Evolutionary conservation across 306 rosid species (phyloP).

Genomic region (Casuarina cunninghamiana): DNA sequence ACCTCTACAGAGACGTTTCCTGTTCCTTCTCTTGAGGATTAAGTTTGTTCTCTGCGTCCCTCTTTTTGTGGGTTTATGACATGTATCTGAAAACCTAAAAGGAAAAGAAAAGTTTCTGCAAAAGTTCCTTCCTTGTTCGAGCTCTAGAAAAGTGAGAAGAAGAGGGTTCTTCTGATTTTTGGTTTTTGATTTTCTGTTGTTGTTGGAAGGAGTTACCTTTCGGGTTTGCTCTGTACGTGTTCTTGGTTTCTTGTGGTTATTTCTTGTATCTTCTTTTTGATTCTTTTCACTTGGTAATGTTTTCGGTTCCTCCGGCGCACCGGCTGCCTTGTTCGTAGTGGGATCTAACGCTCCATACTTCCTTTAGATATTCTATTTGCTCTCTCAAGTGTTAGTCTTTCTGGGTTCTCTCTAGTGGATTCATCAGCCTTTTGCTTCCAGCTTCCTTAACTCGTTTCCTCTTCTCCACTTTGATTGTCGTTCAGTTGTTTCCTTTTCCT

Average conservation of each 20-base stretch:
- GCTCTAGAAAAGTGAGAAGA: neutral
- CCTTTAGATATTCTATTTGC: conserved; percentile 4
- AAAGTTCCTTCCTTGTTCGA: conserved; percentile 7
- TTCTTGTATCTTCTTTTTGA: neutral
- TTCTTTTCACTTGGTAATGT: neutral
- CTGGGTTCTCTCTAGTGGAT: neutral
- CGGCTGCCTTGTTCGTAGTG: conserved; percentile 3
- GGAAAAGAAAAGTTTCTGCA: neutral
- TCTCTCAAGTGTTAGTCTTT: neutral
- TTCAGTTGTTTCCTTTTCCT: neutral
- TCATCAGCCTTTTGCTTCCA: neutral
- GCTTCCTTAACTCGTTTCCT: too few relatives aligned
- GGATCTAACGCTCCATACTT: neutral
- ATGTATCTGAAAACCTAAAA: neutral
- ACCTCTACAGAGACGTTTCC: neutral
- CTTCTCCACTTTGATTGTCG: neutral
- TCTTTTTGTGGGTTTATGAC: neutral
- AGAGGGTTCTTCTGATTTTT: neutral
- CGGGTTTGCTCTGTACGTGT: too few relatives aligned
- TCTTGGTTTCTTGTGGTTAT: neutral
- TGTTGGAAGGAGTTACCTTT: conserved; percentile 1
- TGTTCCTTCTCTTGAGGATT: neutral
- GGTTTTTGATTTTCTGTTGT: neutral
- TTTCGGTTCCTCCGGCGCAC: conserved; percentile 10
- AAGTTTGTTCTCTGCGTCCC: neutral